Base-by-base conservation (phyloP, 2,329 filamentous ascomycete species). In the Pseudonectria buxi region DNA sequence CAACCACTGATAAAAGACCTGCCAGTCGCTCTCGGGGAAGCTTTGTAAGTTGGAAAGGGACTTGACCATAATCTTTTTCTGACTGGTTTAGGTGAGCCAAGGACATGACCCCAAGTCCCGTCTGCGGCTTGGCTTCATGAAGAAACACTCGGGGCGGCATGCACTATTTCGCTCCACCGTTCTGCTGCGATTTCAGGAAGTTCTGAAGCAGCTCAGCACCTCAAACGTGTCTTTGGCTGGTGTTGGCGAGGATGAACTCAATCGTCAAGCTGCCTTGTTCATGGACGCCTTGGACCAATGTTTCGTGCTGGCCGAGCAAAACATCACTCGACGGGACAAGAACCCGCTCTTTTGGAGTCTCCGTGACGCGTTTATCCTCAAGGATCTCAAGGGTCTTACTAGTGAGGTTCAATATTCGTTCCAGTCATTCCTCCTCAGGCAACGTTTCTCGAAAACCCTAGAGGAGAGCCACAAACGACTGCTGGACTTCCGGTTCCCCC, bases 401-500 rank as follows among this genome's bases (percentile, higher is more conserved):
- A 59, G 59, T n/a, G 76, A 83, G 49, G 44, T 95, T 26, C 72
- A 72, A 40, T 83, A 81, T 50, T 65, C 75, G 24, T 86, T 92
- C 55, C 78, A 81, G 49, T 77, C 73, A 26, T 78, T 81, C 44
- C 63, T 83, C 14, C 65, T 79, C 39, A 72, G 74, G 10, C 56
- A 67, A 3, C 67, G 65, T 16, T 78, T 83, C 54, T 74, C 79
- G 2, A 61, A 66, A 14, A 68, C 65, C 4, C 64, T 81, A 32
- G 63, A 75, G 22, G 62, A 69, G 29, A 72, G 73, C 22, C 84
- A 89, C 49, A 65, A 68, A 48, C 70, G 71, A 14, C 62, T 94
- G 11, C 76, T 86, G n/a, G 87, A 95, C 62, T 66, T 95, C 46
- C 77, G 88, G n/a, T 88, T 80, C 58, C 92, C 92, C 0, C 74